Conservation (phyloP, 2,329 filamentous ascomycete species). For the Colletotrichum orbiculare region DNA sequence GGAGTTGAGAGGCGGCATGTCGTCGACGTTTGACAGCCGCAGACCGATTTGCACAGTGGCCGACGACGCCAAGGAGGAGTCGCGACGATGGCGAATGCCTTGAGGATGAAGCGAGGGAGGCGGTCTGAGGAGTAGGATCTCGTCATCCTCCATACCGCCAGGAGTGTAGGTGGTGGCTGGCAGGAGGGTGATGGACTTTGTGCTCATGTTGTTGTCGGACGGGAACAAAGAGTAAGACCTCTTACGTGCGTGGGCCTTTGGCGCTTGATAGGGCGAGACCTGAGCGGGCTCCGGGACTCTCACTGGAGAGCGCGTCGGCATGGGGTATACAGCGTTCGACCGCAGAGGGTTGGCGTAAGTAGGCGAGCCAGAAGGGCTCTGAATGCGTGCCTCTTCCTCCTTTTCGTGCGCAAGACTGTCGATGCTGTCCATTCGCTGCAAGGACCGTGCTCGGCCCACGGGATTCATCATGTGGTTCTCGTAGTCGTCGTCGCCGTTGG, state of each 20-base stretch:
- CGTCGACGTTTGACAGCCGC: constrained; percentile 70
- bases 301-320: constrained; percentile 17
- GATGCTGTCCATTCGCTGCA: constrained; percentile 48
- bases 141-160: constrained; percentile 16
- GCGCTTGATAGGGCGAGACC: constrained; percentile 35
- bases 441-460: constrained; percentile 42
- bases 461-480: constrained; percentile 50
- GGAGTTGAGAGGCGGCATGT: constrained; percentile 54
- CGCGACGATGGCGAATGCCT: constrained; percentile 60
- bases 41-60: constrained; percentile 79
- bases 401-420: constrained; percentile 48
- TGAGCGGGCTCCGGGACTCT: constrained; percentile 30
- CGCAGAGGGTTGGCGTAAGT: constrained; percentile 43
- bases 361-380: constrained; percentile 39
- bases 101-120: constrained; percentile 40
- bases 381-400: constrained; percentile 45
- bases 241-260: constrained; percentile 47
- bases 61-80: constrained; percentile 72
- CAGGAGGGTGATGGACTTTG: constrained; percentile 52
- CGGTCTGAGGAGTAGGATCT: constrained; percentile 26
- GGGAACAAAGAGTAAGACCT: constrained; percentile 56
- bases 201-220: constrained; percentile 39
- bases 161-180: constrained; percentile 60
- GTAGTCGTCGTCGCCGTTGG: constrained; percentile 41
- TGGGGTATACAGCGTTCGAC: constrained; percentile 47